Evolutionary conservation across 176 grass and related monocot genomes (phyloP), one percentile per base, ranked within the genome.

Genomic region (Triticum turgidum): DNA sequence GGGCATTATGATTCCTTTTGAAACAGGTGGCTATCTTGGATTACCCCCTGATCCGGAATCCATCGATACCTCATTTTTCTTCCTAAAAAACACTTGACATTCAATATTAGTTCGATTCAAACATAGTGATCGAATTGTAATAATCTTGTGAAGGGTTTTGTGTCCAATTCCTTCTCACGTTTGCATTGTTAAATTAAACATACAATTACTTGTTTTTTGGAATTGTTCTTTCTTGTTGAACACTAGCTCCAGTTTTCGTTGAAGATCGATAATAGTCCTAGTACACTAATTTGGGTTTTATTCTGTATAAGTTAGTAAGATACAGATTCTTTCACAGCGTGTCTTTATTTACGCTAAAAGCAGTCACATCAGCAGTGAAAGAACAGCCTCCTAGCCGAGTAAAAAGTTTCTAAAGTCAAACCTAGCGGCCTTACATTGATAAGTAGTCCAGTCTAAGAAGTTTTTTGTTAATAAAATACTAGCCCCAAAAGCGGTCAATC

Each of bases 11-110:
- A 38, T 37, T 69, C 17, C 66, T 20, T 69, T 69, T 69, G 33
- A 70, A 70, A 70, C 67, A 70, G 34, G 34, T 70, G 67, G 34
- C 82, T 82, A 63, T 70, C 33, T 70, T n/a, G 18, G 66, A 69
- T 69, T 69, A 9, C 66, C 18, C 34, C 33, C 66, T 54, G 34
- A 8, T 21, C 65, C 20, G 17, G 66, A 69, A 37, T 37, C 33
- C 66, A 68, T 69, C 17, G 66, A 10, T 3, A 38, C 33, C 67
- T 69, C 18, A 11, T 70, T 70, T 70, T 38, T 70, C 34, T 38
- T 70, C 34, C 33, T 70, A 70, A 70, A 70, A 11, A 35, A 70
- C 1, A 4, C 67, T 20, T 39, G 34, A 21, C 67, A 20, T 39
- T 38, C 67, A 39, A 70, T 70, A 70, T 70, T 70, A 9, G 18